Evolutionary conservation across 1,139 yeast species (phyloP).

Genomic region (Wickerhamomyces sp.): DNA sequence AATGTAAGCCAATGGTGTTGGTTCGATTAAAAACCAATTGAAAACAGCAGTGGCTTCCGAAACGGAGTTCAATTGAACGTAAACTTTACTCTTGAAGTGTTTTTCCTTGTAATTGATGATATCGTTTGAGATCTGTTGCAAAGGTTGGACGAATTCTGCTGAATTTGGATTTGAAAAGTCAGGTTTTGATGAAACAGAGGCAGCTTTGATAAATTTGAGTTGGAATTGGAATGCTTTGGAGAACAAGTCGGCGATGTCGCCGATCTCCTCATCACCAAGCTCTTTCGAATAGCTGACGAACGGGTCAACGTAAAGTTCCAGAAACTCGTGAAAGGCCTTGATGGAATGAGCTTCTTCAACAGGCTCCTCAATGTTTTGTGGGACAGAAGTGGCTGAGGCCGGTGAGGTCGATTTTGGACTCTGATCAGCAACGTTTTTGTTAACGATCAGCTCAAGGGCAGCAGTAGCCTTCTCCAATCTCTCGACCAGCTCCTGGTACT

Average conservation of each 20-base stretch:
- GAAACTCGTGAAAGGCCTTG: conserved; percentile 48
- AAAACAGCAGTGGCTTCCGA: conserved; percentile 87
- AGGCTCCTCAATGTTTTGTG: conserved; percentile 7
- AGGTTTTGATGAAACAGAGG: conserved; percentile 61
- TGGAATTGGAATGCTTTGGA: conserved; percentile 55
- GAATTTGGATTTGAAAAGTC: conserved; percentile 49
- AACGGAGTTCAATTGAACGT: conserved; percentile 73
- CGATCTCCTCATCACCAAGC: conserved; percentile 52
- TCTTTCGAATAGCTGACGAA: conserved; percentile 47
- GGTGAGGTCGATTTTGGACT: neutral
- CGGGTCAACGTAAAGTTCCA: conserved; percentile 52
- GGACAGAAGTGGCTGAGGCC: conserved; percentile 6
- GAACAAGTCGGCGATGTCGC: conserved; percentile 52
- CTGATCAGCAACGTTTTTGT: conserved; percentile 9
- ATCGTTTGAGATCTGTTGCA: conserved; percentile 54
- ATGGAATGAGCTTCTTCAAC: conserved; percentile 38
- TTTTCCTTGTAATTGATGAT: conserved; percentile 66
- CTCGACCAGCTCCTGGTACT: conserved; percentile 6
- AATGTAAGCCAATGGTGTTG: conserved; percentile 60
- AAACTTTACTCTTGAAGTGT: conserved; percentile 60
- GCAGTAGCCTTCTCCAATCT: conserved; percentile 24
- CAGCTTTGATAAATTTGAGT: conserved; percentile 52
- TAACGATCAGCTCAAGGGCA: conserved; percentile 22
- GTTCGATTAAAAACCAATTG: conserved; percentile 78
- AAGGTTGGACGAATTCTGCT: conserved; percentile 58